These are phyloP conservation scores for Zostera marina DNA, from an alignment of 116 monocot species.

Conservation along the genomic window DNA sequence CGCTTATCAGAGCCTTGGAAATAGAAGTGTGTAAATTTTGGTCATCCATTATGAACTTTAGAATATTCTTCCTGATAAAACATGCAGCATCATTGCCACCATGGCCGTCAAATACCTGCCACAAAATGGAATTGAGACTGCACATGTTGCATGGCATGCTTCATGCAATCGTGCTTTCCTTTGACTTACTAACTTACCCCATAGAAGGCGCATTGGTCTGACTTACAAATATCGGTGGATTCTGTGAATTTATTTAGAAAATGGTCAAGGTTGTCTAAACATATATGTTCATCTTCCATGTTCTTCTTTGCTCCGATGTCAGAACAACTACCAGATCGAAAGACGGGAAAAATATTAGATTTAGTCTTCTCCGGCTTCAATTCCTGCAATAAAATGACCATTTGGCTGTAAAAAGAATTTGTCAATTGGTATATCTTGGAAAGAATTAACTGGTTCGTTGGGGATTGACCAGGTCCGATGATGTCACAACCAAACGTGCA, in stretches of 20 bases:
- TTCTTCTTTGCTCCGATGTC: constrained; percentile 60
- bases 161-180: background rate
- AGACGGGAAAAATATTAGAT: constrained; percentile 40
- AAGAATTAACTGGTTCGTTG: background rate
- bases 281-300: constrained; percentile 94
- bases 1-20: constrained; percentile 61
- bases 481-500: constrained; percentile 17
- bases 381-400: constrained; percentile 13
- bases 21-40: constrained; percentile 42
- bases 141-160: background rate
- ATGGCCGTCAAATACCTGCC: constrained; percentile 96
- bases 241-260: constrained; percentile 53
- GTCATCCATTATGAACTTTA: constrained; percentile 75
- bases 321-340: constrained; percentile 75
- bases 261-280: constrained; percentile 60
- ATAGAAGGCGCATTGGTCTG: constrained; percentile 60
- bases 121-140: background rate
- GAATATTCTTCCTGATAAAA: constrained; percentile 57
- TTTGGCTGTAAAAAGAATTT: background rate
- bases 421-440: background rate
- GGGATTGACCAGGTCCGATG: constrained; percentile 12
- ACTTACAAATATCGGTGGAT: constrained; percentile 29
- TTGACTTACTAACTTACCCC: constrained; percentile 38
- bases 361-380: constrained; percentile 18
- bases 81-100: constrained; percentile 85